Evolutionary conservation across 2,329 filamentous ascomycete species (phyloP).

Genomic region (Diaporthe australafricana): DNA sequence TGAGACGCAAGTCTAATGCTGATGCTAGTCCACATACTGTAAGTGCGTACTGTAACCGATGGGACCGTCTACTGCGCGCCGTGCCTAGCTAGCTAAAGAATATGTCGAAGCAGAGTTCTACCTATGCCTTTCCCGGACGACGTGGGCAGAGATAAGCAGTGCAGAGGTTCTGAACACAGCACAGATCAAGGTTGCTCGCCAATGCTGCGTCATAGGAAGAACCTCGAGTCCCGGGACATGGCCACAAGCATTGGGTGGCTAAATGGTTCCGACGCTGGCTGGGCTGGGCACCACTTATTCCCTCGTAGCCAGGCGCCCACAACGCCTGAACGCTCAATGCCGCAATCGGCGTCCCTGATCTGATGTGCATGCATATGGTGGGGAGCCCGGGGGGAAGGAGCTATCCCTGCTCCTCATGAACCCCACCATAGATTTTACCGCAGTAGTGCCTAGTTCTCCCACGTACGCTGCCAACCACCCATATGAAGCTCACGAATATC

Average conservation of each 20-base stretch:
- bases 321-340: background rate
- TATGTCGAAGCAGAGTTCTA: background rate
- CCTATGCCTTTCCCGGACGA: background rate
- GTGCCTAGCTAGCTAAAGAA: background rate
- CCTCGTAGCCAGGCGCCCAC: background rate
- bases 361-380: conserved; percentile 22
- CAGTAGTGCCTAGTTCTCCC: conserved; percentile 1
- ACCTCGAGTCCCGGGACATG: too few species aligned
- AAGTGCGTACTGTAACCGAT: background rate
- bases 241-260: background rate
- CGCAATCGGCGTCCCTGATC: conserved; percentile 32
- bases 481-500: conserved; percentile 16
- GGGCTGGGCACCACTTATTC: background rate
- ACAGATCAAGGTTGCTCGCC: too few species aligned
- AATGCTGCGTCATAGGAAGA: too few species aligned
- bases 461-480: background rate
- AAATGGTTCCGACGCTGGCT: too few species aligned
- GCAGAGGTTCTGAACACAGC: too few species aligned
- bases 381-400: conserved; percentile 31
- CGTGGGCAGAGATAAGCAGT: conserved; percentile 1
- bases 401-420: conserved; percentile 7
- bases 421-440: background rate
- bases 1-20: background rate
- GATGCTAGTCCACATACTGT: too few species aligned
- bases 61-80: conserved; percentile 4